These are phyloP conservation scores for Sanghuangporus sanghuang DNA, from an alignment of 1,284 basidiomycete genomes.

Conservation along the genomic window DNA sequence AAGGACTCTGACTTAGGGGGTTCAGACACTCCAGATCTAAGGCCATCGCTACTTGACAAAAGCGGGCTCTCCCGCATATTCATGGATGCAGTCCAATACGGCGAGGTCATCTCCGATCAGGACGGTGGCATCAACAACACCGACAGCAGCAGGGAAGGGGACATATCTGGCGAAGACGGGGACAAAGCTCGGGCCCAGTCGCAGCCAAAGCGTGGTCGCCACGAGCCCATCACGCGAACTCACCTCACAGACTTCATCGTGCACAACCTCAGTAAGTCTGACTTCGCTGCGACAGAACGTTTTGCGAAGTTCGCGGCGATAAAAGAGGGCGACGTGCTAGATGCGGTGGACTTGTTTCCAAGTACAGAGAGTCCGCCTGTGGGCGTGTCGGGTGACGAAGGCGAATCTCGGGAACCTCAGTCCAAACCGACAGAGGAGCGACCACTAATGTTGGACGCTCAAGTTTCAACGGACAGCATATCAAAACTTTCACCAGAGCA, in stretches of 20 bases:
- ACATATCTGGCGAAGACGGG: neutral
- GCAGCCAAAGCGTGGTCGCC: neutral
- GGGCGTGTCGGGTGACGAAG: neutral
- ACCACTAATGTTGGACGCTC: neutral
- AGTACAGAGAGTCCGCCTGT: neutral
- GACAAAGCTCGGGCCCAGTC: neutral
- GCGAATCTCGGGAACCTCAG: neutral
- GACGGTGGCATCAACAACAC: neutral
- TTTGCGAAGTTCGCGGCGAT: constrained; percentile 14
- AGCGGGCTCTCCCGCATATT: constrained; percentile 13
- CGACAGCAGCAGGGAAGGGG: neutral
- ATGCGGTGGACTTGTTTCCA: neutral
- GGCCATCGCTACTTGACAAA: constrained; percentile 9
- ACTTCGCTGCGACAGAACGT: constrained; percentile 13
- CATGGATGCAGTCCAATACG: constrained; percentile 12
- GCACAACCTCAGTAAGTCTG: constrained; percentile 3
- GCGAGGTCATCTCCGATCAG: constrained; percentile 10
- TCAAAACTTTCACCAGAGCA: constrained; percentile 7
- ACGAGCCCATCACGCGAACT: neutral
- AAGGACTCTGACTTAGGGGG: constrained; percentile 4
- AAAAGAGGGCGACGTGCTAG: neutral
- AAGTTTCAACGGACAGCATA: neutral
- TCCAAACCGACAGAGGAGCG: neutral
- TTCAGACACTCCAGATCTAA: neutral
- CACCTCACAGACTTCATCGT: constrained; percentile 11